Base-by-base conservation (phyloP, 2,329 filamentous ascomycete species). In the Elsinoe necatrix region DNA sequence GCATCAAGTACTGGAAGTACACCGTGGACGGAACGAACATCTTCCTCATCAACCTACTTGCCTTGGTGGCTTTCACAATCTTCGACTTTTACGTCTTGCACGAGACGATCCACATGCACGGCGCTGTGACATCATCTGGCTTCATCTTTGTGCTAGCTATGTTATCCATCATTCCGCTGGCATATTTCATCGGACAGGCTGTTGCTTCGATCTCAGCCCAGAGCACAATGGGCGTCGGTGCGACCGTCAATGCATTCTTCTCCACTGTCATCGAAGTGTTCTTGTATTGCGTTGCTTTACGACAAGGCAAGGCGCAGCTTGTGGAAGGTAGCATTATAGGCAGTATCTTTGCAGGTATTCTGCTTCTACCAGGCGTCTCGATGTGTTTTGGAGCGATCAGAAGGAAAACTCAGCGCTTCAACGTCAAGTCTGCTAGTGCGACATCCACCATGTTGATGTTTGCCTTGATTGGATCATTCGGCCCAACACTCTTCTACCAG, bases 331-430 rank as follows among this genome's bases (percentile, higher is more conserved):
- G 91, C 72, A 90, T 98, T 64, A 89, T 98, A 59, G 93, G 93
- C 60, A 98, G 93, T 70, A 96, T 98, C 60, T 96, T 98, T 69
- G 92, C 92, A 3, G 93, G 93, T 74, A 88, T 98, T 43, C 78
- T 98, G 12, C 95, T 98, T 69, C 78, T 98, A 45, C 93, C 93
- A 0, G 93, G 93, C 1, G 71, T 98, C 31, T 97, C 92, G 58
- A 98, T 98, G 93, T 98, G 93, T 71, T 98, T 96, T 67, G 93
- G 93, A 43, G 95, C 95, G 16, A 85, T 98, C 67, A 95, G 95
- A 75, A 85, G 95, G 65, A 98, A 98, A 75, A 98, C 93, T 1
- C 93, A 98, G 69, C 85, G 93, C 41, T 98, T 98, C 79, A 98
- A 98, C 68, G 91, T 93, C 61, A 89, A 86, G 66, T 97, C 92